These are phyloP conservation scores for Hortaea werneckii DNA, from an alignment of 2,329 filamentous ascomycete species.

Conservation along the genomic window DNA sequence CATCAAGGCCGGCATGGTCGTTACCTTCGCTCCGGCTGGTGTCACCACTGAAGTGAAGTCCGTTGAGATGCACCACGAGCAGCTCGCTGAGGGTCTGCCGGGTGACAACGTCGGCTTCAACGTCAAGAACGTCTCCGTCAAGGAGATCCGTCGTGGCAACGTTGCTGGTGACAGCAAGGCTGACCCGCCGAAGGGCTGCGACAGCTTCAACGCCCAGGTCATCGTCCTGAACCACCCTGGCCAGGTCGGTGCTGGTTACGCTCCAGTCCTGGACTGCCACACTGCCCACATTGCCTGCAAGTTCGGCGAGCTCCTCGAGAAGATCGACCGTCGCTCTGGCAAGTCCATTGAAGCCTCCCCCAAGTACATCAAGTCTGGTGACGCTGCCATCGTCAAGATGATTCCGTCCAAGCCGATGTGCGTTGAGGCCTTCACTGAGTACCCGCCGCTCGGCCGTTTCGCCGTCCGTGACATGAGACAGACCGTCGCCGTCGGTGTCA, in stretches of 20 bases:
- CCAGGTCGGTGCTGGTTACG: constrained; percentile 98
- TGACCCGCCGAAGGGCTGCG: constrained; percentile 81
- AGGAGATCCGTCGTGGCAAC: constrained; percentile 99
- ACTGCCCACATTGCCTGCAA: constrained; percentile 99
- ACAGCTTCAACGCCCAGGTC: constrained; percentile 99
- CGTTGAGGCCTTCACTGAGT: constrained; percentile 99
- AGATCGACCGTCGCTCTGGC: constrained; percentile 99
- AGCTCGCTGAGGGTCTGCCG: constrained; percentile 86
- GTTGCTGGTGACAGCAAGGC: constrained; percentile 99
- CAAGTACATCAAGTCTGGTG: constrained; percentile 99
- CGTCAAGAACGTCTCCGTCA: constrained; percentile 99
- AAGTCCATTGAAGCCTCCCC: constrained; percentile 85
- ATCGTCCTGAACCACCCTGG: constrained; percentile 99
- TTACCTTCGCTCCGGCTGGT: constrained; percentile 96
- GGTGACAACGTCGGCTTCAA: constrained; percentile 99
- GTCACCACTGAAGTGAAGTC: constrained; percentile 99
- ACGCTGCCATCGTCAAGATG: constrained; percentile 99
- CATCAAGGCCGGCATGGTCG: constrained; percentile 80
- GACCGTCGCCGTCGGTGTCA: constrained; percentile 88
- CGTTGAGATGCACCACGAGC: constrained; percentile 99
- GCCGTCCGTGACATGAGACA: constrained; percentile 94
- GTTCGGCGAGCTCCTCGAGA: constrained; percentile 98
- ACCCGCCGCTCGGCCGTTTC: constrained; percentile 99
- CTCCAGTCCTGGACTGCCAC: constrained; percentile 98
- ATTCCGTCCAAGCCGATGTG: constrained; percentile 99